Base-by-base conservation (phyloP, 202 grass and related monocot genomes). In the Dendrocalamus latiflorus region DNA sequence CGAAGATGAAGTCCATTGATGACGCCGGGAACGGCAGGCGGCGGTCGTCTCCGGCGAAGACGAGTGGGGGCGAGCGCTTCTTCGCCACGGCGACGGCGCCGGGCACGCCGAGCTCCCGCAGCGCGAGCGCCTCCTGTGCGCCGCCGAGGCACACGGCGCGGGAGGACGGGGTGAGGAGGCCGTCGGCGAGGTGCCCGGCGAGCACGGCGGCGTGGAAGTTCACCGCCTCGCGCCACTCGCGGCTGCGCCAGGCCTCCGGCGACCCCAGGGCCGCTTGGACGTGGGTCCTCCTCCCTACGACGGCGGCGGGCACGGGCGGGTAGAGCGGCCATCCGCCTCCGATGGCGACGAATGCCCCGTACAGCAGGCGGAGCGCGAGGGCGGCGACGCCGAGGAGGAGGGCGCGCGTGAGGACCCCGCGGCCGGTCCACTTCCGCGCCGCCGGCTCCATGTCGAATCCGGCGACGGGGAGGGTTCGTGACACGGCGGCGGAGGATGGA, bases 61-160 rank as follows among this genome's bases (percentile, higher is more conserved):
- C 85, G 45, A 98, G 88, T 1, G 90, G 95, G 24, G 93, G 81
- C 0, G 84, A 58, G 22, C 86, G 88, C 79, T 88, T 91, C 84
- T 20, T 77, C 2, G 90, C 92, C 49, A 94, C 85, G 24, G 90
- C 92, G 53, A 95, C 34, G 50, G 92, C 87, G 25, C 78, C 85
- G 28, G 70, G 1, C 2, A 98, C 90, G 70, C 95, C 95, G 28
- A 98, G 90, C 83, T 95, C 95, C n/a, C 88, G 91, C 70, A 98
- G 76, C 51, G 92, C 95, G 75, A 95, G 77, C 12, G 94, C 92
- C 78, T 87, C 87, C 9, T 56, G 59, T 3, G 68, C 66, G 1
- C 85, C 80, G 51, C 86, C 82, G 55, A 98, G 82, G 83, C 89
- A 98, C 5, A 98, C 88, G 68, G 88, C 82, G 53, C 58, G 80